Percentiles rank a stretch among this genome's conserved stretches.
Evolutionary conservation across 2,329 filamentous ascomycete species (phyloP).

Genomic region (Bipolaris oryzae): DNA sequence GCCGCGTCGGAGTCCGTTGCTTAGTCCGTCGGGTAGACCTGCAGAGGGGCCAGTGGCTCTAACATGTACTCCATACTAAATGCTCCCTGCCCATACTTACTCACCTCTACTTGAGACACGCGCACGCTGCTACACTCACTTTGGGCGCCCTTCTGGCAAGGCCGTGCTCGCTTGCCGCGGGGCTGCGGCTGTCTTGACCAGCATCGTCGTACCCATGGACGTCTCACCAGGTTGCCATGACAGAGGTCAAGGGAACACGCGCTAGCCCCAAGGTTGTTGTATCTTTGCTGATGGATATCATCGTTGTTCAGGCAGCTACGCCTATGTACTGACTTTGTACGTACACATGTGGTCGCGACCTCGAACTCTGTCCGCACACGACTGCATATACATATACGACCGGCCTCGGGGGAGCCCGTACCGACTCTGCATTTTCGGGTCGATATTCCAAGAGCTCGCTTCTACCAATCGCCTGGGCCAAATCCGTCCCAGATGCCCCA

Average conservation of each 20-base stretch:
- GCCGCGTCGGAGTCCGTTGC: conserved; percentile 4
- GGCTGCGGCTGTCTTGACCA: not conserved
- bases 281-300: not conserved
- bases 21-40: not conserved
- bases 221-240: not conserved
- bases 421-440: not conserved
- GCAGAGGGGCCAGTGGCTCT: not conserved
- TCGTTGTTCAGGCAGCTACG: not conserved
- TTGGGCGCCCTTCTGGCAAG: not conserved
- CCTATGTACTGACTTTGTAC: not conserved
- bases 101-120: not conserved
- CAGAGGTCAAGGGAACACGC: not conserved
- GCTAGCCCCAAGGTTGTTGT: not conserved
- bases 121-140: not conserved
- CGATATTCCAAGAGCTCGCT: not conserved
- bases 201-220: not conserved
- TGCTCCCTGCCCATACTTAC: not conserved
- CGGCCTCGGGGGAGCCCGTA: not conserved
- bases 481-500: not conserved
- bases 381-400: not conserved
- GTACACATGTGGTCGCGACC: not conserved
- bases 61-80: not conserved
- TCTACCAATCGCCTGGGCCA: not conserved
- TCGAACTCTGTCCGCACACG: not conserved
- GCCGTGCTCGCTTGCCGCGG: not conserved